Base-by-base conservation (phyloP, 768 basidiomycete species). In the Agaricus subrufescens region DNA sequence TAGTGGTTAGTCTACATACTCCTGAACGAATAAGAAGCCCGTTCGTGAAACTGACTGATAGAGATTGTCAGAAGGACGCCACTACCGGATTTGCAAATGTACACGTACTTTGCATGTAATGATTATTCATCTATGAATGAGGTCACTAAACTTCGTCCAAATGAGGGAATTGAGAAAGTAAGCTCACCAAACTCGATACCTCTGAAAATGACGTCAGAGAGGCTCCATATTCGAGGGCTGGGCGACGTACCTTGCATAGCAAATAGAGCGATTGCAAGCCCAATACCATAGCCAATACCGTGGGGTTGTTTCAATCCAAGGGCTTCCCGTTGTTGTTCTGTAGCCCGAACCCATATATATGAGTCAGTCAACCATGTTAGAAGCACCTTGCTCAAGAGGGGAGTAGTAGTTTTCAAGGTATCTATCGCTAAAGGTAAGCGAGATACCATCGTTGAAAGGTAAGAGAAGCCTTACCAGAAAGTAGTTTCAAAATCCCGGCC, bases 251-350 rank as follows among this genome's bases (percentile, higher is more conserved):
- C 75, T 75, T 85, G 84, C 85, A 85, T 86, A 0, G 67, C 71
- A 59, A 84, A 85, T 29, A 86, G 64, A 3, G 73, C 83, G 50
- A 83, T 70, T 0, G 77, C 84, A 1, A 86, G 65, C 5, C 85
- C 85, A 50, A 87, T 76, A 1, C 85, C 85, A 63, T 80, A 82
- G 0, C 85, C 84, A 39, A 86, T 72, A 1, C 80, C 79, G 34
- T 62, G 69, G 2, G 84, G 82, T 48, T 69, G 60, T 9, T 61
- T 60, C 10, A 53, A 61, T 38, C 54, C 75, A 46, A 38, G 71
- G 3, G 67, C 65, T 0, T 67, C 72, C 37, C 72, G 74, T 45
- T 76, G 66, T 26, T 66, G 67, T 0, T 74, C 71, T 1, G 72
- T 64, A 8, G 74, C 65, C 37, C 65, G 70, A 63, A 66, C 66